Base-by-base conservation (phyloP, 306 rosid species). In the Mimosa pudica region DNA sequence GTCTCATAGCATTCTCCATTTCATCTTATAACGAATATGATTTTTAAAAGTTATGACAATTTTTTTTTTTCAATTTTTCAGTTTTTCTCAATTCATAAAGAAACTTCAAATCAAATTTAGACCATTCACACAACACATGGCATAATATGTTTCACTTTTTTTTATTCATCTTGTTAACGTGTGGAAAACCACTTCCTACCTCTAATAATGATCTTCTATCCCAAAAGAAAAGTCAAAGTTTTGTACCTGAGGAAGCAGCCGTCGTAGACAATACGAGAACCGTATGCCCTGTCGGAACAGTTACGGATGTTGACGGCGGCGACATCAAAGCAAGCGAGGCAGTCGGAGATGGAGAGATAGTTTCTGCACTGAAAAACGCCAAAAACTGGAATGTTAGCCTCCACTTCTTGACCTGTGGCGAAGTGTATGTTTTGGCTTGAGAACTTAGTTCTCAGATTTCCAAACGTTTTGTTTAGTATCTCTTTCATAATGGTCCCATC, bases 191-290 rank as follows among this genome's bases (percentile, higher is more conserved):
- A 38, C 4, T 38, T 0, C 5, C 42, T 38, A 48, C 3, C 52
- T 48, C 52, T 48, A 48, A 48, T 48, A 4, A 48, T 48, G 52
- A 14, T 48, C 12, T 48, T 9, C 52, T 11, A 11, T 48, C 52
- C 16, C 13, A 16, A 16, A 52, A 16, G 18, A 60, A 9, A 3
- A 30, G 16, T 30, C 30, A 35, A 62, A 5, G n/a, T 58, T 20
- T 24, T 12, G 44, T 77, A 91, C 93, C 96, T 85, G 69, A 91
- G 89, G 80, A 89, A 85, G 87, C 96, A 91, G 2, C 90, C 96
- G 4, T 91, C 90, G 35, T 88, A 89, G 80, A 88, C 71, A 79
- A 86, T 47, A 4, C 93, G 90, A 14, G 89, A 92, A 7, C 96
- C 96, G 63, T 87, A 58, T 18, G 64, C 64, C 64, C 14, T 87